These are phyloP conservation scores for Cryphonectria nitschkei DNA, from an alignment of 2,329 filamentous ascomycete species.

Conservation along the genomic window DNA sequence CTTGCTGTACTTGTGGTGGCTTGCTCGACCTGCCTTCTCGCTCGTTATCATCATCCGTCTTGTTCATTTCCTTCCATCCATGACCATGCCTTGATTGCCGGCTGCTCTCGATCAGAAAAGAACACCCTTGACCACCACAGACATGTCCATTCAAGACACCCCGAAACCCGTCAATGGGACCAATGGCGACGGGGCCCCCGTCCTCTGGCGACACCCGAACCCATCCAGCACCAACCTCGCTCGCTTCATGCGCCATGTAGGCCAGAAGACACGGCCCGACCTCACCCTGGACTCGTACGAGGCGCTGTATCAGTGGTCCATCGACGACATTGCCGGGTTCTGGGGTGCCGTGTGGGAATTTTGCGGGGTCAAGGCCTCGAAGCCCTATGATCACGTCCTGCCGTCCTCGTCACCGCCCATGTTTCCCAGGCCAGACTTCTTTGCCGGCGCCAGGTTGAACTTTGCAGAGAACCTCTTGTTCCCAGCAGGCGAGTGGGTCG, in stretches of 20 bases:
- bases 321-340: conserved; percentile 73
- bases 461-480: conserved; percentile 95
- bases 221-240: conserved; percentile 72
- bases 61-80: background rate
- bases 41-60: background rate
- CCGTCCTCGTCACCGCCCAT: conserved; percentile 52
- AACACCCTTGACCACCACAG: background rate
- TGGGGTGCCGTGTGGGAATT: conserved; percentile 88
- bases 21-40: background rate
- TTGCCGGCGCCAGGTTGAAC: conserved; percentile 77
- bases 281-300: conserved; percentile 66
- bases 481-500: conserved; percentile 60
- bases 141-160: conserved; percentile 1
- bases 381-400: conserved; percentile 62
- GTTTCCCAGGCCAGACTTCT: conserved; percentile 88
- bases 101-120: background rate
- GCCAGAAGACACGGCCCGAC: conserved; percentile 60
- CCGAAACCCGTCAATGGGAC: conserved; percentile 40
- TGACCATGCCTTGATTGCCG: background rate
- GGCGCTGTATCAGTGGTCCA: conserved; percentile 84
- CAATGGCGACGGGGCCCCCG: background rate
- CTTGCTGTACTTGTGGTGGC: too few species aligned
- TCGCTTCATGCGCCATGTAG: conserved; percentile 71
- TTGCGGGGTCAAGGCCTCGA: conserved; percentile 73
- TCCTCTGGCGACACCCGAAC: conserved; percentile 71